These are phyloP conservation scores for Coelastrella sp. DNA, from an alignment of 139 green algal species.

Conservation along the genomic window DNA sequence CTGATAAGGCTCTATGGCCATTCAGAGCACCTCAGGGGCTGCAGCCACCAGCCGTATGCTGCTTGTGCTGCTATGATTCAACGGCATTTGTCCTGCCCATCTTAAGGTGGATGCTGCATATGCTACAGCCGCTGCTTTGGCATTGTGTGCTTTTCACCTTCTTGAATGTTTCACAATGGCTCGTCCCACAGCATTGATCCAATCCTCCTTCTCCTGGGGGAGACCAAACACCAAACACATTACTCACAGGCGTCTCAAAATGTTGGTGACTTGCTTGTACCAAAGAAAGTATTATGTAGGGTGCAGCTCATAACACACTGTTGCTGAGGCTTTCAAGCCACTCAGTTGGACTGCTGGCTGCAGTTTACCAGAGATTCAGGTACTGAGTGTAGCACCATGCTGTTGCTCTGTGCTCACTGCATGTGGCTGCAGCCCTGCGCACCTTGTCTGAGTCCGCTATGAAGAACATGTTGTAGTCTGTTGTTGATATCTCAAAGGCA, in stretches of 20 bases:
- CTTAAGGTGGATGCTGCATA: too few species aligned
- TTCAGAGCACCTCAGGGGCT: too few species aligned
- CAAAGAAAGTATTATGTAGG: too few species aligned
- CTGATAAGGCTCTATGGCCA: too few species aligned
- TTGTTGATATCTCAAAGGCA: slow-evolving; percentile 97
- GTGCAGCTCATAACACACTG: too few species aligned
- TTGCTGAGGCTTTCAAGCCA: too few species aligned
- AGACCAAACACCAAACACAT: not conserved
- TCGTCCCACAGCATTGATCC: slow-evolving; percentile 97
- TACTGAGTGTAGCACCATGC: too few species aligned
- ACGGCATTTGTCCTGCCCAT: too few species aligned
- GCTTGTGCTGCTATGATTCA: not conserved
- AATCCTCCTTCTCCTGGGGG: slow-evolving; percentile 96
- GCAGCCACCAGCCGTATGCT: not conserved
- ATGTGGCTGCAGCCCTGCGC: not conserved
- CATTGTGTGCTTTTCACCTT: slow-evolving; percentile 9
- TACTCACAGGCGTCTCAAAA: not conserved
- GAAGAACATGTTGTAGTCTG: slow-evolving; percentile 90
- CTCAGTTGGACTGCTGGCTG: too few species aligned
- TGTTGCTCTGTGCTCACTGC: too few species aligned
- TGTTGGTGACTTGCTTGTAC: not conserved
- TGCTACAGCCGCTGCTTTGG: not conserved
- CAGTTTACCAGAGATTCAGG: too few species aligned
- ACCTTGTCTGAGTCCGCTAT: slow-evolving; percentile 93
- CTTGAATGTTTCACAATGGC: slow-evolving; percentile 95